phyloP scores from a whole-genome alignment of 2,329 filamentous ascomycete species.

The Scedosporium boydii region DNA sequence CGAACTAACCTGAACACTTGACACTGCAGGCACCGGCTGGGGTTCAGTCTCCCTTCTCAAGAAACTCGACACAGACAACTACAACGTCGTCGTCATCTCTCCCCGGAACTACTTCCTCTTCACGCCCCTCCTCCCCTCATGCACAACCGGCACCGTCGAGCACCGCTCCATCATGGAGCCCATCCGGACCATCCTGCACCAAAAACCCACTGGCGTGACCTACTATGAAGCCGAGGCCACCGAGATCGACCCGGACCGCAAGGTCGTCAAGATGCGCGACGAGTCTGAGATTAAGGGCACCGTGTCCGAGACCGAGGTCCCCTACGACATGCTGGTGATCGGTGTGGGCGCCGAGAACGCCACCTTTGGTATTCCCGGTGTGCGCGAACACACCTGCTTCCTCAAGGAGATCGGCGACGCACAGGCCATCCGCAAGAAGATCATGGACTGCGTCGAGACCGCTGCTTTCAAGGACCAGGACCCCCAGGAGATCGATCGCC shows the following conservation, averaged over 20 bases:
- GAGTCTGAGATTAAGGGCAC: constrained; percentile 87
- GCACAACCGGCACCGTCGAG: constrained; percentile 94
- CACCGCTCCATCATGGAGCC: constrained; percentile 99
- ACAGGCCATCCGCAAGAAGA: constrained; percentile 92
- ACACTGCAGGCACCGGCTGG: constrained; percentile 75
- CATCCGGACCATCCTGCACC: constrained; percentile 86
- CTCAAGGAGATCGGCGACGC: constrained; percentile 97
- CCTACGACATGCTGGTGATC: constrained; percentile 96
- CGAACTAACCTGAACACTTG: constrained; percentile 14
- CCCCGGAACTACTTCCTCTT: constrained; percentile 99
- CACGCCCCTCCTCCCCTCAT: constrained; percentile 92
- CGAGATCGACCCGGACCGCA: constrained; percentile 87
- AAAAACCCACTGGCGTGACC: constrained; percentile 87
- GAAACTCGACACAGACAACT: constrained; percentile 97
- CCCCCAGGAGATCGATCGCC: constrained; percentile 77
- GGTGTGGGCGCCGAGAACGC: constrained; percentile 97
- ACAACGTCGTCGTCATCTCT: constrained; percentile 96
- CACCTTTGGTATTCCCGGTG: constrained; percentile 94
- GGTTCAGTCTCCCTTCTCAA: constrained; percentile 91
- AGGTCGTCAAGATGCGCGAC: constrained; percentile 81
- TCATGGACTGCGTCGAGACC: constrained; percentile 99
- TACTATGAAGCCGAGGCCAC: constrained; percentile 98
- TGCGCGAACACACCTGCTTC: constrained; percentile 93
- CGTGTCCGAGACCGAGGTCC: constrained; percentile 73
- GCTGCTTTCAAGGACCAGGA: constrained; percentile 96